A percentile compares a stretch with the other conserved stretches of the same genome.
These are phyloP conservation scores for Solanum medicagineum DNA, from an alignment of 257 asterid species.

Conservation along the genomic window DNA sequence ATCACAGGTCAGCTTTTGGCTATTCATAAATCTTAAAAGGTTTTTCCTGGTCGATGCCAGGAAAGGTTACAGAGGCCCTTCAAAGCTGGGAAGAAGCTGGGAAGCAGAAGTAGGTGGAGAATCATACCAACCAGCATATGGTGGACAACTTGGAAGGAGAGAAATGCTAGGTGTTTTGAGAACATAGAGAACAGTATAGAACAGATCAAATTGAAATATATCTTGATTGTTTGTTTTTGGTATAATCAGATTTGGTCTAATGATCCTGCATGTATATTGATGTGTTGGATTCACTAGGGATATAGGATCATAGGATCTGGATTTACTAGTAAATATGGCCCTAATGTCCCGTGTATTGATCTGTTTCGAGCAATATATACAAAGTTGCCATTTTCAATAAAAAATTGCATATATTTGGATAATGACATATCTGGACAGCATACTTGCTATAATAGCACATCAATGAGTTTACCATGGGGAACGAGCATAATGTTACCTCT, in stretches of 20 bases:
- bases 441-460: background rate
- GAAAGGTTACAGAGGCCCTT: background rate
- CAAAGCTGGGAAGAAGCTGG: background rate
- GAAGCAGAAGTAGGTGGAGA: background rate
- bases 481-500: conserved; percentile 41
- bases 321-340: background rate
- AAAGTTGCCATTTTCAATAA: background rate
- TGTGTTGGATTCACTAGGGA: background rate
- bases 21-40: background rate
- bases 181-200: background rate
- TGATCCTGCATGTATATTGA: background rate
- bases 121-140: background rate
- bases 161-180: background rate
- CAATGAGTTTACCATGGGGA: background rate
- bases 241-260: background rate
- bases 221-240: background rate
- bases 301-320: background rate
- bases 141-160: background rate
- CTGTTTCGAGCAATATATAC: background rate
- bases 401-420: background rate
- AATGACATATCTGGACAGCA: background rate
- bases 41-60: background rate
- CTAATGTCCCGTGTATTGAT: background rate
- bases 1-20: background rate
- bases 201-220: background rate